phyloP scores from a whole-genome alignment of 805 yeast species.

The Ogataea wickerhamii region DNA sequence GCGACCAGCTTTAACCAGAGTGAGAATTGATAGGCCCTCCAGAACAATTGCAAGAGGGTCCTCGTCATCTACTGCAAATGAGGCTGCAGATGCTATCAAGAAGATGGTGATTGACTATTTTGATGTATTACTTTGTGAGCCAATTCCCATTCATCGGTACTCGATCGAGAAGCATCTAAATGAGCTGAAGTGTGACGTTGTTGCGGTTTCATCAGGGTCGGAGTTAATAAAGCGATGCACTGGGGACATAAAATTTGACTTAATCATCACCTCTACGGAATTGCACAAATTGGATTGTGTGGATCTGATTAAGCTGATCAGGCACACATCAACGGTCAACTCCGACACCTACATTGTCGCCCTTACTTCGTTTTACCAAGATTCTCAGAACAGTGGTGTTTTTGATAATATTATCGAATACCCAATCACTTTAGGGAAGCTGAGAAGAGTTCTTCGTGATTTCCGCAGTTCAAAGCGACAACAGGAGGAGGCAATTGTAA shows the following conservation, averaged over 20 bases:
- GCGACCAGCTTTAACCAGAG: constrained; percentile 47
- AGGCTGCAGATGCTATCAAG: constrained; percentile 16
- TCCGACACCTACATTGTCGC: constrained; percentile 75
- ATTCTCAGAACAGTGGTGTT: constrained; percentile 50
- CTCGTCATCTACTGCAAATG: constrained; percentile 24
- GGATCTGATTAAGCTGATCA: constrained; percentile 74
- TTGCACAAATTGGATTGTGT: constrained; percentile 64
- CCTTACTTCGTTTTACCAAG: constrained; percentile 65
- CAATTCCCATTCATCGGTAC: constrained; percentile 77
- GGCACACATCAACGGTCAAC: constrained; percentile 74
- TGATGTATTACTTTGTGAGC: constrained; percentile 80
- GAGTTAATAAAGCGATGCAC: constrained; percentile 80
- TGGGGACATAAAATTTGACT: constrained; percentile 77
- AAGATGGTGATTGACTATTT: constrained; percentile 30
- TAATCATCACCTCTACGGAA: constrained; percentile 72
- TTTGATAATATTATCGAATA: constrained; percentile 74
- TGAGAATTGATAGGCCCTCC: constrained; percentile 52
- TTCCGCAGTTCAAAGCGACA: constrained; percentile 18
- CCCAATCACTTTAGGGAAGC: constrained; percentile 47
- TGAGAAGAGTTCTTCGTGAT: constrained; percentile 29
- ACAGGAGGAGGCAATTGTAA: constrained; percentile 32
- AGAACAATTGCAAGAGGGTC: constrained; percentile 29
- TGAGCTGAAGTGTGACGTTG: constrained; percentile 73
- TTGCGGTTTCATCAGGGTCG: constrained; percentile 72
- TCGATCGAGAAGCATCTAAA: constrained; percentile 62